A percentile compares a stretch with the other conserved stretches of the same genome.
phyloP scores from a whole-genome alignment of 352 stramenopile genomes.

The Phytophthora pini region DNA sequence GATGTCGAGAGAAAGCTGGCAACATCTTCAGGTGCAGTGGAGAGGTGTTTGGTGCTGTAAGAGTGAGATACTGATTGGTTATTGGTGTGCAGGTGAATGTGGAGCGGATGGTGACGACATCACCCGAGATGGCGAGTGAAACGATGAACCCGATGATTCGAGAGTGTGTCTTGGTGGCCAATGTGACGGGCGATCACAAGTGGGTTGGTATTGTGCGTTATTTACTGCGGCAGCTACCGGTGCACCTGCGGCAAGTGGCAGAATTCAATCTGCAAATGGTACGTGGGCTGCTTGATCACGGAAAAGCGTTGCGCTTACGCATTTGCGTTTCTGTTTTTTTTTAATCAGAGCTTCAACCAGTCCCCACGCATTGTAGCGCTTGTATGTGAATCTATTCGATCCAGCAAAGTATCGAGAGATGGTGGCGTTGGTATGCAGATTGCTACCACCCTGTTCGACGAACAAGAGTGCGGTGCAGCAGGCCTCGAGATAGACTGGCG shows the following conservation, averaged over 20 bases:
- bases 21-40: conserved; percentile 53
- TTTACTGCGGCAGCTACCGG: conserved; percentile 56
- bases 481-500: conserved; percentile 49
- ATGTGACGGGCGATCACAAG: conserved; percentile 42
- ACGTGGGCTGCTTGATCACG: conserved; percentile 1
- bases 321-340: neutral
- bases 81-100: conserved; percentile 48
- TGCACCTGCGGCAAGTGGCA: conserved; percentile 66
- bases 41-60: conserved; percentile 1
- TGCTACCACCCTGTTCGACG: conserved; percentile 11
- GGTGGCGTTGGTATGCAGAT: conserved; percentile 9
- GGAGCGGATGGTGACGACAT: conserved; percentile 50
- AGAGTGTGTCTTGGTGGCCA: conserved; percentile 64
- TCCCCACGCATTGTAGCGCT: conserved; percentile 53
- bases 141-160: conserved; percentile 71
- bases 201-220: conserved; percentile 66
- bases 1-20: conserved; percentile 56
- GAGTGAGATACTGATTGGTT: conserved; percentile 4
- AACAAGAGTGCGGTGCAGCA: conserved; percentile 2
- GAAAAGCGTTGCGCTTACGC: conserved; percentile 3
- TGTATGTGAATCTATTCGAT: conserved; percentile 56
- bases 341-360: conserved; percentile 61
- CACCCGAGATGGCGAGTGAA: conserved; percentile 43
- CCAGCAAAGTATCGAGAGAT: conserved; percentile 20
- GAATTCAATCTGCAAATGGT: conserved; percentile 88